Evolutionary conservation across 441 rosid genomes (phyloP).

Genomic region (Erodium moschatum): DNA sequence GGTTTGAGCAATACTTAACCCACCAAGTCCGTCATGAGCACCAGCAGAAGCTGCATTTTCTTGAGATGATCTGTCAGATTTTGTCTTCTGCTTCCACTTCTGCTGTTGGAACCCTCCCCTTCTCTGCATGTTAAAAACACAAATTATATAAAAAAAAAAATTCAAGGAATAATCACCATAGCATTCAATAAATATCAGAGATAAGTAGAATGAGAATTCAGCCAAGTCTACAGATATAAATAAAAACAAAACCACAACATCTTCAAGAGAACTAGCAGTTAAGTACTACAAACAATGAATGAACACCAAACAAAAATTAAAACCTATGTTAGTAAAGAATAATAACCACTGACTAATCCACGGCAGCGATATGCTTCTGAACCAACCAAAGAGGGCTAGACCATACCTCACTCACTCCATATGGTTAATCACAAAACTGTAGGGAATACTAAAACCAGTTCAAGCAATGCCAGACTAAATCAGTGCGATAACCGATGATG

Average conservation of each 20-base stretch:
- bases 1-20: slow-evolving; percentile 38
- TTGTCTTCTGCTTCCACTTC: slow-evolving; percentile 28
- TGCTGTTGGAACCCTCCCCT: slow-evolving; percentile 24
- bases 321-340: neutral
- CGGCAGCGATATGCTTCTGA: neutral
- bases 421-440: too few relatives aligned
- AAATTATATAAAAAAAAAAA: neutral
- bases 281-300: neutral
- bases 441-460: neutral
- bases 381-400: neutral
- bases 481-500: neutral
- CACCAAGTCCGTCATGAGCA: slow-evolving; percentile 27
- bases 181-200: neutral
- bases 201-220: neutral
- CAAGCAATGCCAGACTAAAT: neutral
- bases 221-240: neutral
- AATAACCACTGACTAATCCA: neutral
- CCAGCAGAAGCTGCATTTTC: slow-evolving; percentile 27
- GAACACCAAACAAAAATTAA: neutral
- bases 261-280: neutral
- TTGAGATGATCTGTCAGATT: slow-evolving; percentile 20
- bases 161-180: neutral
- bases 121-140: slow-evolving; percentile 26
- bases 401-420: neutral
- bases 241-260: neutral